Base-by-base conservation (phyloP, 177 flowering plant genomes). In the Vitis hybrid region DNA sequence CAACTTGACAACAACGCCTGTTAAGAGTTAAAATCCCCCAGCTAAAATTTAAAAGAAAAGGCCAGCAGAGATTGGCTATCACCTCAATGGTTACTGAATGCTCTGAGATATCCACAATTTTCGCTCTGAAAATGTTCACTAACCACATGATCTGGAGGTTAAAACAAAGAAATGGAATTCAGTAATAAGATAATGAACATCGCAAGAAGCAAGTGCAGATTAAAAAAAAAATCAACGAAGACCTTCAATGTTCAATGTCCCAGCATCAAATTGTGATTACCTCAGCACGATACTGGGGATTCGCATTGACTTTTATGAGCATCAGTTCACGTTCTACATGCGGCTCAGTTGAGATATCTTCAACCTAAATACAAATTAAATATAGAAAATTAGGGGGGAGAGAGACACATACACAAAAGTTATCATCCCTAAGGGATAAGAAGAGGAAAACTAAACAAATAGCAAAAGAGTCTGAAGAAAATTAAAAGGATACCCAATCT, bases 281-380 rank as follows among this genome's bases (percentile, higher is more conserved):
- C 96, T 95, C 97, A 7, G 89, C 82, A 60, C 89, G 86, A 39
- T 74, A 62, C 45, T 58, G 62, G 62, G 91, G 91, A 73, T 89
- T 85, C 2, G 88, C 94, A 77, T 82, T 84, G 45, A 95, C 81
- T 80, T 95, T 95, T 52, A 95, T 73, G 51, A 96, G 97, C 95
- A 96, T 96, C 69, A 96, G 79, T 72, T 96, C 99, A 58, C 99
- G 92, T 77, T 96, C 99, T 61, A 96, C 96, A 63, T 96, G 98
- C 10, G 95, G 97, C 75, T 89, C 97, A 77, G 68, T 84, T 5
- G 99, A 96, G 58, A 96, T 79, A 83, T 96, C 98, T 70, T 88
- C 95, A 77, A 96, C 99, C 97, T 92, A 68, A 16, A 15, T 2
- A 19, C 56, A 72, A 58, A 64, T 26, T 62, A 51, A 56, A 29